Conservation (phyloP, 1,139 yeast species). For the Williopsis jadinii region DNA sequence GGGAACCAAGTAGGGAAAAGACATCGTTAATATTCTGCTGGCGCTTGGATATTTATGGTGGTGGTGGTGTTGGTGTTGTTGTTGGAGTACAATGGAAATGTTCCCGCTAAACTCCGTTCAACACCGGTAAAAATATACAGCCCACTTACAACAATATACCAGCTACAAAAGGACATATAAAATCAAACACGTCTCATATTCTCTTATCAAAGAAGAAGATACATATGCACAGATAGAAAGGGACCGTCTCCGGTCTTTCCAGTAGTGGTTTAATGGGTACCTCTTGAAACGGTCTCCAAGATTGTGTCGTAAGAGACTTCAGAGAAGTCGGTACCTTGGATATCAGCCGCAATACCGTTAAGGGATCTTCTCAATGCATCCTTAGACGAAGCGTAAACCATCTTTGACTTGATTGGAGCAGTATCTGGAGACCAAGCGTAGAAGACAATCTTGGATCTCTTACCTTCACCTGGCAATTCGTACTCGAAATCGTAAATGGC, state of each 20-base stretch:
- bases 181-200: no score
- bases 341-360: slow-evolving; percentile 88
- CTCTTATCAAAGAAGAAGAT: no score
- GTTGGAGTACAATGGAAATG: background rate
- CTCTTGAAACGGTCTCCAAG: slow-evolving; percentile 82
- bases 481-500: slow-evolving; percentile 97
- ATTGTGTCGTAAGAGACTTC: slow-evolving; percentile 95
- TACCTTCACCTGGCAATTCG: slow-evolving; percentile 87
- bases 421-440: slow-evolving; percentile 98
- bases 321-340: slow-evolving; percentile 96
- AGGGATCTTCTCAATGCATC: slow-evolving; percentile 97
- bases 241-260: no score
- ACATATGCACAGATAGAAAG: no score
- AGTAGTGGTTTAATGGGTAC: slow-evolving; percentile 39
- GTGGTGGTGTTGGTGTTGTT: background rate
- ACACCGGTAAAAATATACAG: no score
- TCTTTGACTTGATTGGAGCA: slow-evolving; percentile 89
- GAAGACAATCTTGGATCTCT: slow-evolving; percentile 90
- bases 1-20: slow-evolving; percentile 8
- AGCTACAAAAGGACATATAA: no score
- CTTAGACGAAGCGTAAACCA: slow-evolving; percentile 96
- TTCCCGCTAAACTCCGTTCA: no score
- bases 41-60: no score
- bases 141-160: no score
- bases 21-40: slow-evolving; percentile 2